Evolutionary conservation across 257 asterid genomes (phyloP).

Genomic region (Echites panduratus): DNA sequence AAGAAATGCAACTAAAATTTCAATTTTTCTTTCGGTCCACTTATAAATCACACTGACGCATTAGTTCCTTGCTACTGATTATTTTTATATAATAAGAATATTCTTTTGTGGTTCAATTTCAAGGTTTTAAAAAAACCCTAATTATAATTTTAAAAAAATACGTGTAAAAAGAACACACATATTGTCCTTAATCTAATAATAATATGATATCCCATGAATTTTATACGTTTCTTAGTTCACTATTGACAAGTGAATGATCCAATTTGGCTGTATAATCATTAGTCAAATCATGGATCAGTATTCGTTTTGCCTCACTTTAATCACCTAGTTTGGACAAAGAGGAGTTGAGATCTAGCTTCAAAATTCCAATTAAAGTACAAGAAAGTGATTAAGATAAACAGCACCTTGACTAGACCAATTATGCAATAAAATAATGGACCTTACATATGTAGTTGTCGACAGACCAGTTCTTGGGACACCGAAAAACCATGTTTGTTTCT

Average conservation of each 20-base stretch:
- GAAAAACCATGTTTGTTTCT: constrained; percentile 9
- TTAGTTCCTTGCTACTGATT: no score
- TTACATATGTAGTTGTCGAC: constrained; percentile 15
- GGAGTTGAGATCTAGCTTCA: constrained; percentile 18
- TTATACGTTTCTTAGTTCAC: background rate
- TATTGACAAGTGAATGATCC: constrained; percentile 7
- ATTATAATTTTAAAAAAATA: no score
- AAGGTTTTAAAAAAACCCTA: no score
- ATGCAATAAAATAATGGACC: constrained; percentile 28
- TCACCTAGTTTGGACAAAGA: constrained; percentile 15
- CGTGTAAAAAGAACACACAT: no score
- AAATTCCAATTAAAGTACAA: constrained; percentile 26
- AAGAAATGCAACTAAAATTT: background rate
- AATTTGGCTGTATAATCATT: constrained; percentile 24
- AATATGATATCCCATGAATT: no score
- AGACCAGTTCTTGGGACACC: constrained; percentile 4
- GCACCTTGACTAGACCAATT: constrained; percentile 33
- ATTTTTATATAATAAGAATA: no score
- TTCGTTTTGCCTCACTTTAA: constrained; percentile 13
- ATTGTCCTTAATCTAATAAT: no score
- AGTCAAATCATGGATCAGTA: constrained; percentile 26
- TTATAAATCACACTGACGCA: no score
- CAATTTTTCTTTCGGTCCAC: no score
- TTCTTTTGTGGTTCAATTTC: no score
- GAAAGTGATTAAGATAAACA: constrained; percentile 29